Base-by-base conservation (phyloP, 2,329 filamentous ascomycete species). In the Fusarium incarnatum region DNA sequence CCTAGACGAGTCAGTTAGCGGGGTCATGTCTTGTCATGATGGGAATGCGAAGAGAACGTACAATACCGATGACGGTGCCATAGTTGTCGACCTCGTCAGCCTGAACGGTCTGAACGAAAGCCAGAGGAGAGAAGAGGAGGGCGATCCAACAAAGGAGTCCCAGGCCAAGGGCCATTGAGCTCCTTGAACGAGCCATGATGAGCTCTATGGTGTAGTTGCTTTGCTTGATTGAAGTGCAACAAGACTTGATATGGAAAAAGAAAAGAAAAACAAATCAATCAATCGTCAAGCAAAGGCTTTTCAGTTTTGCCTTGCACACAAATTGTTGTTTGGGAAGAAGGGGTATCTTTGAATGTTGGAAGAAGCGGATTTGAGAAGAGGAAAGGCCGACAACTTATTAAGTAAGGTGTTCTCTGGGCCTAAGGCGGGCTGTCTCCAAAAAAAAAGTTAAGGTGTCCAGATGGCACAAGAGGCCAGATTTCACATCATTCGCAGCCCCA, bases 61-160 rank as follows among this genome's bases (percentile, higher is more conserved):
- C 94, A 84, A 97, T 97, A 89, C 94, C 94, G 78, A 97, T 94
- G 76, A 97, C 94, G 77, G 92, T 95, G 80, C 94, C 94, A 82
- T 93, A 93, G 79, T 89, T 91, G 63, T 94, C 91, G 75, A 88
- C 86, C 76, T 94, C 90, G 72, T 93, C 88, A 61, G 91, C 89
- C 77, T 88, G 84, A 67, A 91, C 95, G 73, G 91, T 88, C 83
- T 92, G 90, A 75, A 97, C 89, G 79, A 98, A 91, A 72, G 94
- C 92, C 79, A 97, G 87, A 75, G 94, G 94, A 72, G 92, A 89
- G 77, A 99, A 93, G 73, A 98, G 89, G 72, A 97, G 89, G 80
- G 94, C 89, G 77, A 98, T 91, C 86, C 97, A 98, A 85, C 94
- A 91, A 83, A 97, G 86, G 80, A 96, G 84, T 88, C 94, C 94